Evolutionary conservation across 345 rosid genomes (phyloP).

Genomic region (Syzygium aqueum): DNA sequence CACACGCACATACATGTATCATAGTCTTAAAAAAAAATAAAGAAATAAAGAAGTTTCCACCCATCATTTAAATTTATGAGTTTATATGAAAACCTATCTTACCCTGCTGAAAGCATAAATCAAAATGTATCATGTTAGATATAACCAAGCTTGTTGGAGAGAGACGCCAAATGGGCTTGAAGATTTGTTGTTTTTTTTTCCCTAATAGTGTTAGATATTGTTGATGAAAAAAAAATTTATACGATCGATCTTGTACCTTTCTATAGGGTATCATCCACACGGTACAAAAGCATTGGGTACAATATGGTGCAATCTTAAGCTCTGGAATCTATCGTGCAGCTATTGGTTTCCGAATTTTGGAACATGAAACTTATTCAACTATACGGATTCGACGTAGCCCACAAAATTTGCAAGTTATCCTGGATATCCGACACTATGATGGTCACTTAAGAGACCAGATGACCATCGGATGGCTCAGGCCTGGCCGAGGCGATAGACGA

Average conservation of each 20-base stretch:
- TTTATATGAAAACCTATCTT: background rate
- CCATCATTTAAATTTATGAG: background rate
- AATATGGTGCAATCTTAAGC: fast-evolving
- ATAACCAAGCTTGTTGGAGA: background rate
- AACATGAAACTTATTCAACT: background rate
- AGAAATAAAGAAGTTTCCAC: background rate
- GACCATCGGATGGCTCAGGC: background rate
- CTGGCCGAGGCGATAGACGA: fast-evolving
- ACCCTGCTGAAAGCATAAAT: background rate
- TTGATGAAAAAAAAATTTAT: background rate
- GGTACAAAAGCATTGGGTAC: background rate
- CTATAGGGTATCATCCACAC: background rate
- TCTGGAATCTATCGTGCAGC: fast-evolving
- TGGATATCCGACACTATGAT: background rate
- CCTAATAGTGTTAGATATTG: background rate
- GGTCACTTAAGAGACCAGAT: background rate
- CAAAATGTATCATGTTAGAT: background rate
- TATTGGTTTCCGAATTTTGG: background rate
- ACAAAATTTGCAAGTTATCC: background rate
- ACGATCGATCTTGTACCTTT: background rate
- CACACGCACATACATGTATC: background rate
- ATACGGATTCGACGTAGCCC: fast-evolving
- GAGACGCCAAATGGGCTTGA: background rate
- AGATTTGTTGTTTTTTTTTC: background rate
- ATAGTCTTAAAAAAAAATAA: background rate